Evolutionary conservation across 352 stramenopile genomes (phyloP), one percentile per base, ranked within the genome.

Genomic region (Globisporangium spiculum): DNA sequence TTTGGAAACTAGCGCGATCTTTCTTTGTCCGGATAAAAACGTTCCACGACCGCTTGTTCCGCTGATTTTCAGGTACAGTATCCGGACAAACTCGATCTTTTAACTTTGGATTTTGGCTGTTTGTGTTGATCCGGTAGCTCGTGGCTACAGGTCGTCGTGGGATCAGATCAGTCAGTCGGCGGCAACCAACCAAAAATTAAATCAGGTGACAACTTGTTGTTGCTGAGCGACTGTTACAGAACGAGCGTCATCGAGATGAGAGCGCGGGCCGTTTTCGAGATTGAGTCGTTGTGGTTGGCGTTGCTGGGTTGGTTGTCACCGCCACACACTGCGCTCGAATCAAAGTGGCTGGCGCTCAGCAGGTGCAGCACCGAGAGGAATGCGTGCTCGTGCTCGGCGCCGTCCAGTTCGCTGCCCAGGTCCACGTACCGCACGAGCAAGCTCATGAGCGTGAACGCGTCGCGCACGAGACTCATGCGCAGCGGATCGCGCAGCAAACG

Each of bases 371-470:
- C 75, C 2, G 75, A 83, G 20, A 86, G 50, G 71, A 93, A 89
- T 38, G 76, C 77, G 53, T 88, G 79, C 62, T 85, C 76, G 18
- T 86, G 71, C 64, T 88, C 75, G 14, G 80, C 72, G 27, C 76
- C 77, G 59, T 79, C 77, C 4, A 92, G 67, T 56, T 93, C 83
- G 1, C 54, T 68, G 1, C 59, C 66, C 8, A 93, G 60, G 76
- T 93, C 79, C n/a, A 93, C 81, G 67, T 91, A 92, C 10, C 77
- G 79, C 14, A 78, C 79, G 53, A 93, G 76, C 34, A 91, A 65
- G 8, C 73, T 79, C 16, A 92, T 59, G 36, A 93, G 65, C 36
- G 72, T 70, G 70, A 93, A 90, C 7, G 86, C 75, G 53, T 91
- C 76, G 16, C 78, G 79, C 27, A 90, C 71, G 12, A 93, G 72